These are phyloP conservation scores for Acer campestre DNA, from an alignment of 345 rosid species.

Conservation along the genomic window DNA sequence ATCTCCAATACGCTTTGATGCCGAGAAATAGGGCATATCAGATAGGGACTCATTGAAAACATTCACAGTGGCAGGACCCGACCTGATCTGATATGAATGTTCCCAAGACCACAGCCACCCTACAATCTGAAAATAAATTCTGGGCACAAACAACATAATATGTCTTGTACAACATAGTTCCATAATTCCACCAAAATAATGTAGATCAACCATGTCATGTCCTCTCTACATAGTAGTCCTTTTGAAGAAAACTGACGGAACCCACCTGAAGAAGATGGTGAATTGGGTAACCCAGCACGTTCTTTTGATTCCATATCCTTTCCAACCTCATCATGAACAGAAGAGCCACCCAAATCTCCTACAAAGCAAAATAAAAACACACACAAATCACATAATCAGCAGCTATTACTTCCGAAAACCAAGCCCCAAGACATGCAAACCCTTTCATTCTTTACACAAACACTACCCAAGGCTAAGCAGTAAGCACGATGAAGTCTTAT, in stretches of 20 bases:
- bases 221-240: conserved; percentile 75
- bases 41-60: conserved; percentile 65
- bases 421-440: neutral
- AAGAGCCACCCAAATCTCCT: conserved; percentile 97
- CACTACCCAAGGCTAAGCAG: neutral
- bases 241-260: conserved; percentile 89
- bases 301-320: conserved; percentile 52
- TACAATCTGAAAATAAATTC: conserved; percentile 65
- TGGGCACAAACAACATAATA: conserved; percentile 64
- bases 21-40: conserved; percentile 62
- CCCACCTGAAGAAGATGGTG: conserved; percentile 99
- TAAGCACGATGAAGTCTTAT: neutral
- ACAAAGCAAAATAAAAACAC: conserved; percentile 15
- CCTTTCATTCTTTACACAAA: too few relatives aligned
- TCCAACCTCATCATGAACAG: conserved; percentile 57
- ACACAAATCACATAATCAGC: neutral
- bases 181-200: conserved; percentile 61
- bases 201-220: conserved; percentile 53
- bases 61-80: conserved; percentile 63
- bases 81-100: conserved; percentile 64
- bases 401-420: neutral
- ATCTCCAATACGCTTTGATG: conserved; percentile 67
- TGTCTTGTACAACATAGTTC: conserved; percentile 45
- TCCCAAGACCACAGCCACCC: conserved; percentile 76
- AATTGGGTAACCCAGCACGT: conserved; percentile 79